Percentiles rank a stretch among this genome's conserved stretches.
Evolutionary conservation across 768 basidiomycete genomes (phyloP).

Genomic region (Lactifluus rugatus): DNA sequence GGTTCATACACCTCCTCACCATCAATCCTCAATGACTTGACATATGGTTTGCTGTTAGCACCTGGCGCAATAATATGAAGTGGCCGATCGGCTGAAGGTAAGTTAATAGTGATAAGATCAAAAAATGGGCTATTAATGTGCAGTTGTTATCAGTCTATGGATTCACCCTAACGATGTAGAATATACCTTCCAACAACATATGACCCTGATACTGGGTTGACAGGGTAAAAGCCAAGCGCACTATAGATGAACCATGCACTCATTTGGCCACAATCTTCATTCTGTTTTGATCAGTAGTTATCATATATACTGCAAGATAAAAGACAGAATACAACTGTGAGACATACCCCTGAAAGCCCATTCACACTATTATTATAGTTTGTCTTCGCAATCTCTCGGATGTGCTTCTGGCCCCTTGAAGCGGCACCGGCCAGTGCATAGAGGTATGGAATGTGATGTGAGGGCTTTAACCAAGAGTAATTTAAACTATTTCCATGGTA

Average conservation of each 20-base stretch:
- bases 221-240: slow-evolving; percentile 77
- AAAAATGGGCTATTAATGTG: not conserved
- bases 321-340: not conserved
- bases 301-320: not conserved
- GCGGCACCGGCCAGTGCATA: slow-evolving; percentile 67
- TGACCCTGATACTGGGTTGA: slow-evolving; percentile 67
- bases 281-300: slow-evolving; percentile 32
- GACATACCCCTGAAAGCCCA: not conserved
- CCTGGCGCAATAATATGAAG: not conserved
- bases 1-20: slow-evolving; percentile 20
- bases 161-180: not conserved
- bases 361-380: not conserved
- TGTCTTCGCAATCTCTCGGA: not conserved
- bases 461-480: slow-evolving; percentile 39
- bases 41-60: not conserved
- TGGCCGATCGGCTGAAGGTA: not conserved
- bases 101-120: not conserved
- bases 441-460: slow-evolving; percentile 79
- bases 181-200: slow-evolving; percentile 35
- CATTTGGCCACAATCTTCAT: slow-evolving; percentile 89
- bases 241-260: slow-evolving; percentile 83
- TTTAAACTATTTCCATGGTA: not conserved
- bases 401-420: slow-evolving; percentile 36
- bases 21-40: not conserved
- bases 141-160: not conserved